These are phyloP conservation scores for Hygrophorus russula DNA, from an alignment of 768 basidiomycete species.

Conservation along the genomic window DNA sequence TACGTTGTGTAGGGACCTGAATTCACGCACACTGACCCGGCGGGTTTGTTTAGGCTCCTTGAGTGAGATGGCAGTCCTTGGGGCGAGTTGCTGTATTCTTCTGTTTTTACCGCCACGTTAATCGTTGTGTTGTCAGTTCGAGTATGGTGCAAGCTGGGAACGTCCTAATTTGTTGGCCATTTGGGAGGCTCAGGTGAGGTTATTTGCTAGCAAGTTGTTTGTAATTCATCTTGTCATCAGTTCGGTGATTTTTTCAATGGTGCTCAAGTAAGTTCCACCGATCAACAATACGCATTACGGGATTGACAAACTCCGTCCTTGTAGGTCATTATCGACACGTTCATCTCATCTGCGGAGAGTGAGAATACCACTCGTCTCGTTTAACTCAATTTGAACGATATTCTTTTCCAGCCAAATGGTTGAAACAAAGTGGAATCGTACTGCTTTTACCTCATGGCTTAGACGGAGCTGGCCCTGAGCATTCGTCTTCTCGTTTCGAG, in stretches of 20 bases:
- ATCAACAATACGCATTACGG: background rate
- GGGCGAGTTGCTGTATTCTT: constrained; percentile 34
- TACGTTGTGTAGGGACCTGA: constrained; percentile 19
- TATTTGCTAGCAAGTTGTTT: no score
- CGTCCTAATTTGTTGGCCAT: constrained; percentile 70
- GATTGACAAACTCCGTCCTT: background rate
- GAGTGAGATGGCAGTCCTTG: constrained; percentile 84
- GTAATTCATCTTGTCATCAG: constrained; percentile 24
- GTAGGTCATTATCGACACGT: constrained; percentile 81
- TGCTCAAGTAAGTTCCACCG: constrained; percentile 39
- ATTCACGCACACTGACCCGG: background rate
- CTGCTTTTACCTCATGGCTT: constrained; percentile 82
- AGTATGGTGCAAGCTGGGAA: constrained; percentile 88
- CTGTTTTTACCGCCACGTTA: background rate
- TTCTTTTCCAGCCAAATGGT: constrained; percentile 67
- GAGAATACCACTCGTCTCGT: constrained; percentile 12
- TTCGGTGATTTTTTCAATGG: constrained; percentile 95
- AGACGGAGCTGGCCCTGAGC: constrained; percentile 90
- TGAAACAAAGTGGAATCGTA: constrained; percentile 82
- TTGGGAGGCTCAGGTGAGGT: constrained; percentile 79
- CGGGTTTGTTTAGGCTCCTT: constrained; percentile 49
- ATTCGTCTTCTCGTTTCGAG: constrained; percentile 82
- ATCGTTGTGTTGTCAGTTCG: constrained; percentile 41
- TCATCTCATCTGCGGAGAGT: constrained; percentile 79
- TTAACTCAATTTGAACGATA: background rate